Evolutionary conservation across 352 stramenopile genomes (phyloP).

Genomic region (Phytophthora idaei): DNA sequence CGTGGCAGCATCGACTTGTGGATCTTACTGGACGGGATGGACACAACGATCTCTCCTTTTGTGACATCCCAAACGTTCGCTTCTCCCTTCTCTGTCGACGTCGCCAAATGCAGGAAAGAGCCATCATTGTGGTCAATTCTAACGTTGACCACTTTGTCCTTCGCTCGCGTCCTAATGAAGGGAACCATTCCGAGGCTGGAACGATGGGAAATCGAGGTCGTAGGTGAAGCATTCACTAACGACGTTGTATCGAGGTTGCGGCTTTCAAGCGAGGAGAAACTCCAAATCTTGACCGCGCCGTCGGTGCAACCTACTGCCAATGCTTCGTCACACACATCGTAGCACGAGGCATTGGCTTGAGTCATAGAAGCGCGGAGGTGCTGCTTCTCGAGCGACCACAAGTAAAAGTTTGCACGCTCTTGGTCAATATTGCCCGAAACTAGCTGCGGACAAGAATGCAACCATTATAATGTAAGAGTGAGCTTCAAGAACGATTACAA

Average conservation of each 20-base stretch:
- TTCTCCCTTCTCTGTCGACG: slow-evolving; percentile 87
- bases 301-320: slow-evolving; percentile 79
- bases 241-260: slow-evolving; percentile 53
- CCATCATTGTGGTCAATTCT: slow-evolving; percentile 84
- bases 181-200: slow-evolving; percentile 83
- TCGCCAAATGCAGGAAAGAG: slow-evolving; percentile 80
- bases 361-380: slow-evolving; percentile 67
- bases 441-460: slow-evolving; percentile 44
- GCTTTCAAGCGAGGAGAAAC: slow-evolving; percentile 67
- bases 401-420: slow-evolving; percentile 81
- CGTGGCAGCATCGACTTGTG: slow-evolving; percentile 82
- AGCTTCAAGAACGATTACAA: not conserved
- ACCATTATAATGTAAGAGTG: slow-evolving; percentile 5
- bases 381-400: slow-evolving; percentile 83
- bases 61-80: slow-evolving; percentile 88
- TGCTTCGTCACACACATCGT: slow-evolving; percentile 81
- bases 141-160: slow-evolving; percentile 81
- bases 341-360: slow-evolving; percentile 73
- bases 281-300: slow-evolving; percentile 84
- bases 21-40: slow-evolving; percentile 80
- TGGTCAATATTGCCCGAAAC: slow-evolving; percentile 77
- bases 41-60: slow-evolving; percentile 85
- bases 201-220: slow-evolving; percentile 76
- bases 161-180: slow-evolving; percentile 81
- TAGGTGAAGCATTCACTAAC: slow-evolving; percentile 60